Percentiles rank a stretch among this genome's conserved stretches.
Evolutionary conservation across 176 grass and related monocot species (phyloP).

Genomic region (Oryza meridionalis): DNA sequence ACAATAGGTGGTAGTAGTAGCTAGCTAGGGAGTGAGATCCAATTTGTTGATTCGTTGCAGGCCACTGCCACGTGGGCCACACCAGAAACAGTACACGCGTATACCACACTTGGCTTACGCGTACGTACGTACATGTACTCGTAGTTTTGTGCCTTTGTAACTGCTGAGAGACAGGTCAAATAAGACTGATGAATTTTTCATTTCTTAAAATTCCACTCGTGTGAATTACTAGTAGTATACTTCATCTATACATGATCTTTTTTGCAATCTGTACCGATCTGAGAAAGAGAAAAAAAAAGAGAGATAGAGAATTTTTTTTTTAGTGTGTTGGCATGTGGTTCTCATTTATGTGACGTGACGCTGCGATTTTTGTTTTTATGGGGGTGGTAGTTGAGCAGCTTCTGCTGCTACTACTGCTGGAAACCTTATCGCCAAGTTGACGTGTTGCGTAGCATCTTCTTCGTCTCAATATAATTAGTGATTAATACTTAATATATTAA

Average conservation of each 20-base stretch:
- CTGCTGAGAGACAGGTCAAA: neutral
- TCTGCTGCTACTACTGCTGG: no score
- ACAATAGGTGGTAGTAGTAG: slow-evolving; percentile 1
- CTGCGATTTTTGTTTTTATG: neutral
- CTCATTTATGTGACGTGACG: neutral
- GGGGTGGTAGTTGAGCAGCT: neutral
- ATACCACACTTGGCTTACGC: neutral
- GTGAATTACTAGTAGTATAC: neutral
- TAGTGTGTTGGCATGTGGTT: neutral
- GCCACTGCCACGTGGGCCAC: neutral
- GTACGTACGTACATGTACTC: neutral
- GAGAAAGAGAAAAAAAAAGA: neutral
- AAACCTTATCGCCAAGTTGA: neutral
- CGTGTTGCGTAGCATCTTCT: neutral
- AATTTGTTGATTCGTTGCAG: slow-evolving; percentile 39
- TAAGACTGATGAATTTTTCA: neutral
- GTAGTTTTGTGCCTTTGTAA: neutral
- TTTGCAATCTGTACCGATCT: neutral
- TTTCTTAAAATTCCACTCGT: neutral
- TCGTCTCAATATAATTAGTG: neutral
- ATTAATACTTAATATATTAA: no score
- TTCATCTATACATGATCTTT: neutral
- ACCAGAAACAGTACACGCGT: no score
- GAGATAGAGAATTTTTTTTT: neutral
- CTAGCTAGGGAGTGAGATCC: neutral